Conservation (phyloP, 768 basidiomycete species). For the Leccinum barrowsii region DNA sequence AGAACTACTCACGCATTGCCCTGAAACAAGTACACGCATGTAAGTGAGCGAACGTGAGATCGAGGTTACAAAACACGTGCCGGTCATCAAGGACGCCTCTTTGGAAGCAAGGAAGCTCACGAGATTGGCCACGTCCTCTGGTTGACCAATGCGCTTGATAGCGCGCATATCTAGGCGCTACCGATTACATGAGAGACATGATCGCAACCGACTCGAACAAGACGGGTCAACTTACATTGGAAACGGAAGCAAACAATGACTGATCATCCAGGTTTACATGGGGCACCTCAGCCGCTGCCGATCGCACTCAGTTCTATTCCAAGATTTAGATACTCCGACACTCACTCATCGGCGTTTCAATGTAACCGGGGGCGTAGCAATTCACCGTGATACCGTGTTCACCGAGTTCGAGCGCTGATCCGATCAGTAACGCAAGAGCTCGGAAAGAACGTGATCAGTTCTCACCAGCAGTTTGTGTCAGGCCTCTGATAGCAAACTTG, state of each 20-base stretch:
- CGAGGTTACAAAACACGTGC: neutral
- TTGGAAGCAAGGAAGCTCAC: neutral
- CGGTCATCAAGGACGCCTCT: neutral
- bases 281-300: neutral
- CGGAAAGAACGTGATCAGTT: neutral
- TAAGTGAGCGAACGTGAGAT: neutral
- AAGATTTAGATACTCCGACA: neutral
- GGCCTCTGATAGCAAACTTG: conserved; percentile 40
- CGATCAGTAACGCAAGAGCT: neutral
- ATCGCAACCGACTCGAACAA: neutral
- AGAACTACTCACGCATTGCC: neutral
- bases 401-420: neutral
- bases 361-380: neutral
- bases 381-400: neutral
- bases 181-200: neutral
- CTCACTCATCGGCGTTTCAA: neutral
- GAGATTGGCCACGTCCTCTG: neutral
- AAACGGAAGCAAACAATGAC: neutral
- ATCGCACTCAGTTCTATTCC: neutral
- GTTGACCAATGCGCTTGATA: neutral
- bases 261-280: neutral
- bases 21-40: neutral
- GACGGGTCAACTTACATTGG: neutral
- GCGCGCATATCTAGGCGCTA: neutral
- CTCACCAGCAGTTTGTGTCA: conserved; percentile 40